Evolutionary conservation across 495 filamentous ascomycete genomes (phyloP), one percentile per base, ranked within the genome.

Genomic region (Melanomma pulvis-pyrius): DNA sequence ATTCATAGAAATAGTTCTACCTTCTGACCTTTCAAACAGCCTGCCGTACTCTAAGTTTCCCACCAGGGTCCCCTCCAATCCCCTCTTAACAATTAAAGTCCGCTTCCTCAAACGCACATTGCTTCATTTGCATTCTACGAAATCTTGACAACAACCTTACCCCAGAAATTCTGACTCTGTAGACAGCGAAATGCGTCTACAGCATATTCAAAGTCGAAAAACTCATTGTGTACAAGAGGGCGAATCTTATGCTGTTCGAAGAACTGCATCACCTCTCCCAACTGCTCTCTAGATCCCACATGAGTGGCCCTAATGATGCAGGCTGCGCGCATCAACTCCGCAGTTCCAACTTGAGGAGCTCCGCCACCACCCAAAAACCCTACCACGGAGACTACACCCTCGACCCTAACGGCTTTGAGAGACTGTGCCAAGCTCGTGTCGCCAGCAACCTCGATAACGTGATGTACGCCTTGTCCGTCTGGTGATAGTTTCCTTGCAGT

Each of bases 401-500:
- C 66, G 11, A 24, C 7, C 5, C 66, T 15, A 8, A 34, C 34
- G 12, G 34, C 46, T 8, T 39, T 46, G 21, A 69, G 22, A 0
- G 52, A 59, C 49, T 69, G 53, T 25, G 59, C 39, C 4, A 69
- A 19, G 11, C 60, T 69, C 19, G 22, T 21, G 6, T 53, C 28
- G 19, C 68, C 68, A 11, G 52, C 66, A 19, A 69, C 60, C 26
- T 69, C 66, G 32, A 69, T 34, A 0, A 69, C 66, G 11, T 63
- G 60, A 49, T 71, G 66, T 12, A 71, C 75, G 29, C 72, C 71
- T 29, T 68, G 65, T 0, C 74, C 77, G 15, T 68, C 63, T 11
- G 51, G n/a, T 1, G 77, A 78, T 7, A 79, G 62, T 17, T 67
- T 32, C 54, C 70, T 41, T 9, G 71, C 75, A 56, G 72, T 71